Evolutionary conservation across 305 asterid genomes (phyloP).

Genomic region (Solanum hybrid): DNA sequence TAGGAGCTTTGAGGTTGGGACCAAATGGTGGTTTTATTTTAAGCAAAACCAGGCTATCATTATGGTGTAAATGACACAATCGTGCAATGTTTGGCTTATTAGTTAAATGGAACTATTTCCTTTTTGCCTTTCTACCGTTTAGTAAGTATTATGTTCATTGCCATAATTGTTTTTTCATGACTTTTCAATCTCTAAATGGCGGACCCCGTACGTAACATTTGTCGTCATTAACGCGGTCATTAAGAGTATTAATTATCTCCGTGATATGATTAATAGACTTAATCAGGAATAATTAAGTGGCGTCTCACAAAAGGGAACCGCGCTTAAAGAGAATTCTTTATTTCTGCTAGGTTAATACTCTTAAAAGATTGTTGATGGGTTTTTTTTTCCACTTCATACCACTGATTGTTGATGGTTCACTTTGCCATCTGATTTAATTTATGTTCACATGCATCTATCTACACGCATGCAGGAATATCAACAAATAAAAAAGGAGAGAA

Average conservation of each 20-base stretch:
- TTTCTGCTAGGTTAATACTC: neutral
- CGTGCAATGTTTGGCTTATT: conserved; percentile 13
- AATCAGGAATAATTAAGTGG: neutral
- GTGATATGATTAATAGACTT: neutral
- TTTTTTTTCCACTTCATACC: no score
- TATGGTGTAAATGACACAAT: conserved; percentile 31
- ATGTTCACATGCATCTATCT: neutral
- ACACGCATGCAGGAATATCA: neutral
- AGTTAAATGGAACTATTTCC: conserved; percentile 3
- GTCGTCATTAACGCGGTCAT: neutral
- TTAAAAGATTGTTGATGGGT: no score
- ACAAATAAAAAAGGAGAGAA: neutral
- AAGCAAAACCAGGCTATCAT: conserved; percentile 13
- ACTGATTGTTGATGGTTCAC: neutral
- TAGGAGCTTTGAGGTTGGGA: conserved; percentile 8
- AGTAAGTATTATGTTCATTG: neutral
- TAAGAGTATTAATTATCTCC: neutral
- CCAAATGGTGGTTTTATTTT: neutral
- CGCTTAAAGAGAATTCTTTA: neutral
- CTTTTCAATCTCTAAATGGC: neutral
- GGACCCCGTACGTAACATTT: neutral
- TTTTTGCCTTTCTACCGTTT: neutral
- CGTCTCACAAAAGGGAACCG: neutral
- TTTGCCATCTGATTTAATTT: neutral
- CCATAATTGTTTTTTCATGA: neutral